Percentiles rank a stretch among this genome's conserved stretches.
These are phyloP conservation scores for Candida loeiensis DNA, from an alignment of 805 yeast genomes.

Conservation along the genomic window DNA sequence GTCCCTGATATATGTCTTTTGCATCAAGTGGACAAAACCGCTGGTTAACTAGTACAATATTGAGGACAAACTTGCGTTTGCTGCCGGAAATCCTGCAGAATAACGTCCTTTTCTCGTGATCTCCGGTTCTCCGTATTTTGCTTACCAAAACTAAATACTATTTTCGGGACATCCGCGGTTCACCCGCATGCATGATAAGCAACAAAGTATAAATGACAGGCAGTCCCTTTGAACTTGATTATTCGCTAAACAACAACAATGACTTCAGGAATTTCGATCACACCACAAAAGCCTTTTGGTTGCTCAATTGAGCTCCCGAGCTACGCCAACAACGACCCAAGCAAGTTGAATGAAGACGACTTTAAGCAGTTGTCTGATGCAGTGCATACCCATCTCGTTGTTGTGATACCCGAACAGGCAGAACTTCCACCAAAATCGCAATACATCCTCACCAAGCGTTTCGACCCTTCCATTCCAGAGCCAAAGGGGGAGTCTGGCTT, in stretches of 20 bases:
- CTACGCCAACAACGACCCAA: slow-evolving; percentile 68
- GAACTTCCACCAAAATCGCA: slow-evolving; percentile 70
- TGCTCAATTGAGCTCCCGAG: slow-evolving; percentile 63
- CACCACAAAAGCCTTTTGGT: slow-evolving; percentile 61
- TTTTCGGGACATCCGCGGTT: slow-evolving; percentile 4
- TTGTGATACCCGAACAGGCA: slow-evolving; percentile 72
- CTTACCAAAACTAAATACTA: not conserved
- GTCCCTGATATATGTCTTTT: too few species aligned
- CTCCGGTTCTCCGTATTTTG: slow-evolving; percentile 1
- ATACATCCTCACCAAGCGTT: slow-evolving; percentile 67
- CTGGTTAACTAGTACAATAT: too few species aligned
- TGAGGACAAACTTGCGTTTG: too few species aligned
- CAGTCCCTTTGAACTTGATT: not conserved
- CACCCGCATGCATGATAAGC: slow-evolving; percentile 2
- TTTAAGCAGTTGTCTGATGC: slow-evolving; percentile 61
- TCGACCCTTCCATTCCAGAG: slow-evolving; percentile 63
- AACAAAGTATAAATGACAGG: not conserved
- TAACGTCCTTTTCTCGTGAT: not conserved
- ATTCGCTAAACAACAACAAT: slow-evolving; percentile 2
- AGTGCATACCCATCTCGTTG: slow-evolving; percentile 63
- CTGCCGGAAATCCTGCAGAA: too few species aligned
- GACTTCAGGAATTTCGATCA: slow-evolving; percentile 20
- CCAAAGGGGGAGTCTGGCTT: slow-evolving; percentile 29
- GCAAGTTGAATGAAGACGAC: slow-evolving; percentile 60
- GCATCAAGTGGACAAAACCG: not conserved